Percentiles rank a stretch among this genome's conserved stretches.
Conservation (phyloP, 441 rosid species). For the Euphorbia schlechtendalii region DNA sequence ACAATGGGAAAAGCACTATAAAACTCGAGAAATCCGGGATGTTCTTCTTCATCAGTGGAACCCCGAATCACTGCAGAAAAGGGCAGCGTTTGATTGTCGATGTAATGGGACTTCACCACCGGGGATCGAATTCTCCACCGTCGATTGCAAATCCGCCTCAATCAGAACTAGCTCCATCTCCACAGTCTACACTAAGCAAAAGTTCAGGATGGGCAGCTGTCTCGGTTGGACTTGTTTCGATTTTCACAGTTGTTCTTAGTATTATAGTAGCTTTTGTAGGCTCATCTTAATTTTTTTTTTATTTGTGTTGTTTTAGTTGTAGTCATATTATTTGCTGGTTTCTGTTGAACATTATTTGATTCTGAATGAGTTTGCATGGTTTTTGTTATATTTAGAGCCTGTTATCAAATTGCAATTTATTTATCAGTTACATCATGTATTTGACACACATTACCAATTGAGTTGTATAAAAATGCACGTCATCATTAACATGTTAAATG, state of each 20-base stretch:
- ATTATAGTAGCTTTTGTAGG: conserved; percentile 13
- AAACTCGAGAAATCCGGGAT: conserved; percentile 63
- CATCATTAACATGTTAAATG: no score
- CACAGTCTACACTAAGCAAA: conserved; percentile 10
- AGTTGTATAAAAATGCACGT: no score
- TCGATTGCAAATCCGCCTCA: conserved; percentile 41
- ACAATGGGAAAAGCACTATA: conserved; percentile 58
- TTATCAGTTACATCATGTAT: background rate
- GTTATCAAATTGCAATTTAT: background rate
- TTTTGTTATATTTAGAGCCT: background rate
- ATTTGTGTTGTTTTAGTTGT: background rate
- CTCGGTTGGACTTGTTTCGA: conserved; percentile 11
- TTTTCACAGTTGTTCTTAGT: conserved; percentile 7
- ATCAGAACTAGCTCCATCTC: conserved; percentile 22
- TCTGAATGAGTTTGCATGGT: background rate
- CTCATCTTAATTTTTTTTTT: background rate
- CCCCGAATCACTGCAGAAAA: conserved; percentile 44
- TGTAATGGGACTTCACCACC: conserved; percentile 63
- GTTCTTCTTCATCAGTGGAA: conserved; percentile 75
- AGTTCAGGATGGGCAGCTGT: conserved; percentile 27
- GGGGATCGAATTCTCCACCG: conserved; percentile 31
- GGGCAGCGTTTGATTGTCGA: conserved; percentile 70
- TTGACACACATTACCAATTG: no score
- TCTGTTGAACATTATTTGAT: background rate
- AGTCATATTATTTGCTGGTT: background rate